Evolutionary conservation across 2,329 filamentous ascomycete genomes (phyloP).

Genomic region (Colletotrichum falcatum): DNA sequence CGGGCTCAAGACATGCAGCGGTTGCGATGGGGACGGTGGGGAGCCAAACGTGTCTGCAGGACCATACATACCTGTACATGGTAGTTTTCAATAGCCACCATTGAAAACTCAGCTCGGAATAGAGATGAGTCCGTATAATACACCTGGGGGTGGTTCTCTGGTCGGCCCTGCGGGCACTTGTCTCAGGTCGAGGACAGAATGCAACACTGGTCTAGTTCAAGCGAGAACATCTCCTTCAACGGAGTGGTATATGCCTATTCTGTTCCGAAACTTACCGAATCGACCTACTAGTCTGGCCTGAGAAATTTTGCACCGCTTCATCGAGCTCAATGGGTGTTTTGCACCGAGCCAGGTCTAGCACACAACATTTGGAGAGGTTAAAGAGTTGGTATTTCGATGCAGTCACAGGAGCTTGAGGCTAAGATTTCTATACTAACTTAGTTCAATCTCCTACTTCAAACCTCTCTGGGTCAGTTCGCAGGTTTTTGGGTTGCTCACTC

Average conservation of each 20-base stretch:
- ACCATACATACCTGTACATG: too few relatives aligned
- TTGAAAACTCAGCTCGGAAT: background rate
- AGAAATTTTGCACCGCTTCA: background rate
- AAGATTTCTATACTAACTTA: background rate
- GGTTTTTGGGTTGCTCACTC: background rate
- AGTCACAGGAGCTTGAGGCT: background rate
- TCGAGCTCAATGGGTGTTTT: background rate
- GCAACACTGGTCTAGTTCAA: background rate
- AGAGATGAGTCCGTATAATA: background rate
- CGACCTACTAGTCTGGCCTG: background rate
- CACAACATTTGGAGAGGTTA: background rate
- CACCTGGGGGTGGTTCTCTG: background rate
- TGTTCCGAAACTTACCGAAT: background rate
- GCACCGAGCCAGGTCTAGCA: background rate
- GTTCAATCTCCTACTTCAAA: background rate
- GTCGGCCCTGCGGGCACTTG: background rate
- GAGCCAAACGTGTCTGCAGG: background rate
- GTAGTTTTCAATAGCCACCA: background rate
- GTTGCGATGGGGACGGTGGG: background rate
- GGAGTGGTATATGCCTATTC: background rate
- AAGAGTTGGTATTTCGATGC: background rate
- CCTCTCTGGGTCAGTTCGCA: background rate
- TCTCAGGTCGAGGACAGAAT: background rate
- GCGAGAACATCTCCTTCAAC: background rate
- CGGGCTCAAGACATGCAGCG: background rate